phyloP scores from a whole-genome alignment of 345 rosid genomes.

The Hibiscus syriacus region DNA sequence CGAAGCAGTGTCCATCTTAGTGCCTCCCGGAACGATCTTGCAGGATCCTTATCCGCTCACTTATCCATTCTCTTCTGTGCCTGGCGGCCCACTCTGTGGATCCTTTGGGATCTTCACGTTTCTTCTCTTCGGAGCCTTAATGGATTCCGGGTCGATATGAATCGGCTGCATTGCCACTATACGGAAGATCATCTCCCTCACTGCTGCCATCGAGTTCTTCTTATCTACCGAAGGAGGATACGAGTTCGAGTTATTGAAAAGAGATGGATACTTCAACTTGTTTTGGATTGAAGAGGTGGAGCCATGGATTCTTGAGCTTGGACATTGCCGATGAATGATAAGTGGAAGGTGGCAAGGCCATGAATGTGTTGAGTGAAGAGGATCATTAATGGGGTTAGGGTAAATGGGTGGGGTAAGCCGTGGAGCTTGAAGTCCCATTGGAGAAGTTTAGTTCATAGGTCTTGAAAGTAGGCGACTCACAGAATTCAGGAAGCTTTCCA shows the following conservation, averaged over 20 bases:
- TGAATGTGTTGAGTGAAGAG: too few relatives aligned
- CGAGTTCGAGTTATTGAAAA: slow-evolving; percentile 21
- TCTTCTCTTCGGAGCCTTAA: slow-evolving; percentile 79
- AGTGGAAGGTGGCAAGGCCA: not conserved
- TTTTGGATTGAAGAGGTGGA: slow-evolving; percentile 11
- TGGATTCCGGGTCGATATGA: slow-evolving; percentile 72
- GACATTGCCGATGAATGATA: slow-evolving; percentile 12
- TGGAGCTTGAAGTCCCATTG: not conserved
- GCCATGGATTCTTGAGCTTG: slow-evolving; percentile 24
- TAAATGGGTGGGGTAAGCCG: slow-evolving; percentile 4
- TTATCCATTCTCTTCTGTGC: slow-evolving; percentile 75
- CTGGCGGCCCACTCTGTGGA: slow-evolving; percentile 92
- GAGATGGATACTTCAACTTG: slow-evolving; percentile 18
- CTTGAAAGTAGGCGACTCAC: slow-evolving; percentile 15
- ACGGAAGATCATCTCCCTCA: slow-evolving; percentile 80
- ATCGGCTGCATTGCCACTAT: slow-evolving; percentile 89
- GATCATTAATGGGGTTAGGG: slow-evolving; percentile 4
- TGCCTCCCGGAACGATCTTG: slow-evolving; percentile 92
- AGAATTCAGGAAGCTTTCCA: slow-evolving; percentile 63
- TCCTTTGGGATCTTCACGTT: slow-evolving; percentile 90
- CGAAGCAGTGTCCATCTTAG: slow-evolving; percentile 95
- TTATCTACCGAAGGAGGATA: slow-evolving; percentile 32
- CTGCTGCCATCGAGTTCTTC: slow-evolving; percentile 55
- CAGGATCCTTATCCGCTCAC: slow-evolving; percentile 80
- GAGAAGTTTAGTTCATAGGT: slow-evolving; percentile 20